Conservation (phyloP, 805 yeast species). For the Candida multigemmis region DNA sequence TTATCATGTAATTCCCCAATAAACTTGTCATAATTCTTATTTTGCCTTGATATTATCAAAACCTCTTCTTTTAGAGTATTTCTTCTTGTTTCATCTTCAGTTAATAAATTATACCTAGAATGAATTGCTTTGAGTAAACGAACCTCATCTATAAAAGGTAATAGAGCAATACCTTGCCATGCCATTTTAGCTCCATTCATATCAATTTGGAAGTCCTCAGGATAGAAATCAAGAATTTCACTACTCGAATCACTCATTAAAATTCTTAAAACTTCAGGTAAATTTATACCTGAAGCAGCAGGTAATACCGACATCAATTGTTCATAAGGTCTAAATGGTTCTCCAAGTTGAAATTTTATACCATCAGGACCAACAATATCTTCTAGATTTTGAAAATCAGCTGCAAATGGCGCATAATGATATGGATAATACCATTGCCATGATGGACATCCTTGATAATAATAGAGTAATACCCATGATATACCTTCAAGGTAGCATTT, state of each 20-base stretch:
- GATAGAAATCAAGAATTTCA: conserved; percentile 85
- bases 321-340: conserved; percentile 84
- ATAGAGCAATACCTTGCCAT: conserved; percentile 89
- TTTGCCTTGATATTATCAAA: conserved; percentile 56
- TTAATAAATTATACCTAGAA: conserved; percentile 50
- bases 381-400: conserved; percentile 58
- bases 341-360: conserved; percentile 54
- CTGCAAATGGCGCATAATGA: conserved; percentile 97
- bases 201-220: conserved; percentile 79
- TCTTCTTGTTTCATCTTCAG: conserved; percentile 60
- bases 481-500: conserved; percentile 84
- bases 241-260: conserved; percentile 74
- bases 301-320: conserved; percentile 94
- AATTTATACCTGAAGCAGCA: conserved; percentile 81
- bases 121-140: conserved; percentile 61
- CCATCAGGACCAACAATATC: conserved; percentile 36
- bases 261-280: conserved; percentile 74
- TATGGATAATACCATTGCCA: conserved; percentile 98
- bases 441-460: conserved; percentile 96
- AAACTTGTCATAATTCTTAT: conserved; percentile 38
- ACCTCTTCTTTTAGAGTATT: conserved; percentile 67
- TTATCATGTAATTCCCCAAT: conserved; percentile 29
- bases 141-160: conserved; percentile 86
- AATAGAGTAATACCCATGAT: conserved; percentile 91
- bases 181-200: conserved; percentile 94